Conservation (phyloP, 495 filamentous ascomycete genomes). For the Penicillium salamii region DNA sequence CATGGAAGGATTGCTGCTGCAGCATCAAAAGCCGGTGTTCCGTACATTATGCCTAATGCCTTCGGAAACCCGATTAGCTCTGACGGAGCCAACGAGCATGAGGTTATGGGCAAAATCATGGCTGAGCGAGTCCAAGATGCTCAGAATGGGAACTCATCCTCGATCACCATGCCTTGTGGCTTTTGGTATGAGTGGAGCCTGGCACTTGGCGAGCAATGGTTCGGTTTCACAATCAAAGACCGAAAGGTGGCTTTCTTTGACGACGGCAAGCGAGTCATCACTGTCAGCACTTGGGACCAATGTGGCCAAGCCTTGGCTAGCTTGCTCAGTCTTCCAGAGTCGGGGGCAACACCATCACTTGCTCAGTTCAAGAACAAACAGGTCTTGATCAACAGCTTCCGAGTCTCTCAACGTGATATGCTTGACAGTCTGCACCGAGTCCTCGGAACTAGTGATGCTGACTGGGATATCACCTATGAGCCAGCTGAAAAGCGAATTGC, state of each 20-base stretch:
- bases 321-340: constrained; percentile 39
- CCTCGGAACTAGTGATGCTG: constrained; percentile 37
- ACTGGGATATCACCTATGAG: constrained; percentile 57
- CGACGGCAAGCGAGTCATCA: constrained; percentile 41
- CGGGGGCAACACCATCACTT: constrained; percentile 19
- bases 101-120: background rate
- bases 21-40: constrained; percentile 59
- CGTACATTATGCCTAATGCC: constrained; percentile 61
- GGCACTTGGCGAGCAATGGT: constrained; percentile 24
- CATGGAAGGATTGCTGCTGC: constrained; percentile 53
- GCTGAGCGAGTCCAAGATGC: constrained; percentile 24
- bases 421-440: constrained; percentile 54
- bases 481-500: constrained; percentile 38
- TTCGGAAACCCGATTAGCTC: constrained; percentile 40
- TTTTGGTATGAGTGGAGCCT: constrained; percentile 58
- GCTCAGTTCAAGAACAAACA: constrained; percentile 36
- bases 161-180: constrained; percentile 43
- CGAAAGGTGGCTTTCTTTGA: constrained; percentile 45
- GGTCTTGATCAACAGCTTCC: constrained; percentile 46
- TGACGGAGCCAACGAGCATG: constrained; percentile 22
- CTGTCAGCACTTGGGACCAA: constrained; percentile 43
- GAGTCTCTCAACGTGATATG: constrained; percentile 50
- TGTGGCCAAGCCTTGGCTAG: constrained; percentile 42
- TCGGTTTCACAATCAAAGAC: constrained; percentile 47
- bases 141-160: constrained; percentile 43